Evolutionary conservation across 2,329 filamentous ascomycete species (phyloP).

Genomic region (Calcarisporium arbuscula): DNA sequence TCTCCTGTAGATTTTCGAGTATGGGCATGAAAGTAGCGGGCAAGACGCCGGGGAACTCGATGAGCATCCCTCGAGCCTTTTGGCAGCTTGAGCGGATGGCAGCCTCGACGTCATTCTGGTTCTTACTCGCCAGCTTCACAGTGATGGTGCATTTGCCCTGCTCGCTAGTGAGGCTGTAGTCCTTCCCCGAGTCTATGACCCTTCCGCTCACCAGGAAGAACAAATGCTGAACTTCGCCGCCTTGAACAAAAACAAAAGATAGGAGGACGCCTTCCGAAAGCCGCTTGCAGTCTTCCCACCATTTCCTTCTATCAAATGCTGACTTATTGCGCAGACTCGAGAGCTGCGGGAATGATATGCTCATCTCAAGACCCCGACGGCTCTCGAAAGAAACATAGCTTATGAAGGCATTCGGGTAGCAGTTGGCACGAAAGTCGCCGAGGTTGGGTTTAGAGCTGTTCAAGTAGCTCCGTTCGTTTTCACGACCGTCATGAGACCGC

Average conservation of each 20-base stretch:
- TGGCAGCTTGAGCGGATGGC: constrained; percentile 6
- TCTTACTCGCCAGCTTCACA: constrained; percentile 18
- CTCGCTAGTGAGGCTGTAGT: constrained; percentile 11
- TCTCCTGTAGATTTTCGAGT: constrained; percentile 47
- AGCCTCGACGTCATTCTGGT: constrained; percentile 10
- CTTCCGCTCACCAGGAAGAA: too few relatives aligned
- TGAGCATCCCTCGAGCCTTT: constrained; percentile 24
- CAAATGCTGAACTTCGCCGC: too few relatives aligned
- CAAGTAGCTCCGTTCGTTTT: too few relatives aligned
- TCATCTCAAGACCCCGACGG: constrained; percentile 35
- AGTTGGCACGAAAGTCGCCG: constrained; percentile 7
- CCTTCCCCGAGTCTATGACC: too few relatives aligned
- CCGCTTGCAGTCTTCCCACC: constrained; percentile 45
- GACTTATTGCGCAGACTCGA: constrained; percentile 12
- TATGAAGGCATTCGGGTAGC: constrained; percentile 21
- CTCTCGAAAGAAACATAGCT: constrained; percentile 28
- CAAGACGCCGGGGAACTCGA: constrained; percentile 58
- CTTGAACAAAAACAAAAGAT: constrained; percentile 36
- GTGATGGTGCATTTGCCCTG: constrained; percentile 11
- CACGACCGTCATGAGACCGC: too few relatives aligned
- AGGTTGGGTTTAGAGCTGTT: constrained; percentile 6
- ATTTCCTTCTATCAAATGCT: constrained; percentile 32
- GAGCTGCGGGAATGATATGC: constrained; percentile 39
- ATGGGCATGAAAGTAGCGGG: constrained; percentile 52
- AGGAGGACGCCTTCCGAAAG: constrained; percentile 31